Base-by-base conservation (phyloP, 768 basidiomycete species). In the Macrolepiota fuliginosa region DNA sequence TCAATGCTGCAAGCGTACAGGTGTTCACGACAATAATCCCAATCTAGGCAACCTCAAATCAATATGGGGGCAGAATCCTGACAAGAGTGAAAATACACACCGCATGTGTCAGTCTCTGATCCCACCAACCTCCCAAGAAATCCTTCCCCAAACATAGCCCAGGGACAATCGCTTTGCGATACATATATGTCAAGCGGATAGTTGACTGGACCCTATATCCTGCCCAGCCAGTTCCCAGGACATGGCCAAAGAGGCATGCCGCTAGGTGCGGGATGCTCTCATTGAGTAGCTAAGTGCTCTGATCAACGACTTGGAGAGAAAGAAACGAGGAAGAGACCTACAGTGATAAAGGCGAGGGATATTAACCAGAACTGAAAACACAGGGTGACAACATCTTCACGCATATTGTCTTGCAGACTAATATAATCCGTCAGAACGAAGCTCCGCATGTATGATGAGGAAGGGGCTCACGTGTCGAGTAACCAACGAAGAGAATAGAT, bases 191-290 rank as follows among this genome's bases (percentile, higher is more conserved):
- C 35, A 79, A 69, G 22, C 61, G 65, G 17, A 65, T 62, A 10
- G 77, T 76, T 9, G 71, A 74, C 10, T 60, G 47, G 24, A 85
- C 65, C 15, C 81, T 74, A 62, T 75, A 84, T 12, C 71, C 73
- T 4, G 81, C 72, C 84, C 84, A 86, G 6, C 64, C 77, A 4
- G 80, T 78, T 5, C 76, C 77, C 10, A 85, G 68, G 19, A 77
- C 65, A 62, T 83, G 83, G 3, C 79, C 81, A 22, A 72, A 73
- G 10, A 85, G 62, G 1, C 77, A 76, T 32, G 82, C 80, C 2
- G 75, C 77, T 45, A 85, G 72, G 64, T 83, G 82, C 5, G 84
- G 83, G 39, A 82, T 74, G 0, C 82, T 83, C 65, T 84, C 82
- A 56, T 76, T 78, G 52, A 83, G 60, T 46, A 85, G 72, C 83